Conservation (phyloP, 2,329 filamentous ascomycete species). For the Nemania diffusa region DNA sequence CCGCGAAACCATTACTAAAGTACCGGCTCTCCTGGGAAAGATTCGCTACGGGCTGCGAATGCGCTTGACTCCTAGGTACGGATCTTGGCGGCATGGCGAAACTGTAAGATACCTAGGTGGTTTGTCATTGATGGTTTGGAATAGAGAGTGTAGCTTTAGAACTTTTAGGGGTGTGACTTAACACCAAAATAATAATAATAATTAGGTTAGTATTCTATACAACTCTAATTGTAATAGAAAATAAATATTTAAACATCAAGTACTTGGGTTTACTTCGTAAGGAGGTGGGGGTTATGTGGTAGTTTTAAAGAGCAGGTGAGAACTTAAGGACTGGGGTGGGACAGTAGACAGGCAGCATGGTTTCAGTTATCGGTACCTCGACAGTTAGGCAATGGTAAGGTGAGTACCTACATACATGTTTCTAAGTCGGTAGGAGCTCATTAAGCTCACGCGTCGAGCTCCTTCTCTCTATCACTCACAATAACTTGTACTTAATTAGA, state of each 20-base stretch:
- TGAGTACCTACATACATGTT: too few relatives aligned
- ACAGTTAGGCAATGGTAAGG: too few relatives aligned
- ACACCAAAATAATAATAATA: background rate
- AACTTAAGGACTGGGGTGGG: background rate
- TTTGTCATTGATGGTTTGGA: background rate
- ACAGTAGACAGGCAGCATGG: background rate
- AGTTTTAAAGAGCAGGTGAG: background rate
- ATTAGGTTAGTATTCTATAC: background rate
- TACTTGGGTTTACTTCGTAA: background rate
- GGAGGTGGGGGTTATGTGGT: too few relatives aligned
- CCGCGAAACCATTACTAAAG: slow-evolving; percentile 10
- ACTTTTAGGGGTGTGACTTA: background rate
- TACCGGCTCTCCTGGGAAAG: slow-evolving; percentile 21
- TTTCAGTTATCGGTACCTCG: too few relatives aligned
- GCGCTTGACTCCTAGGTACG: slow-evolving; percentile 1
- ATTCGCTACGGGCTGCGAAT: slow-evolving; percentile 21
- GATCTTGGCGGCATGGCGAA: slow-evolving; percentile 7
- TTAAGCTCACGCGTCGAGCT: too few relatives aligned
- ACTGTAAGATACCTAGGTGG: background rate
- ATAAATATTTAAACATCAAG: background rate
- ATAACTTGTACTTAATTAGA: background rate
- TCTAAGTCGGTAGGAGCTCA: too few relatives aligned
- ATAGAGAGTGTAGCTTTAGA: background rate
- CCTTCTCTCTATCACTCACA: too few relatives aligned
- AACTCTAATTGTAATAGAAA: background rate